A percentile compares a stretch with the other conserved stretches of the same genome.
These are phyloP conservation scores for Aureobasidium sp. DNA, from an alignment of 2,329 filamentous ascomycete genomes.

Conservation along the genomic window DNA sequence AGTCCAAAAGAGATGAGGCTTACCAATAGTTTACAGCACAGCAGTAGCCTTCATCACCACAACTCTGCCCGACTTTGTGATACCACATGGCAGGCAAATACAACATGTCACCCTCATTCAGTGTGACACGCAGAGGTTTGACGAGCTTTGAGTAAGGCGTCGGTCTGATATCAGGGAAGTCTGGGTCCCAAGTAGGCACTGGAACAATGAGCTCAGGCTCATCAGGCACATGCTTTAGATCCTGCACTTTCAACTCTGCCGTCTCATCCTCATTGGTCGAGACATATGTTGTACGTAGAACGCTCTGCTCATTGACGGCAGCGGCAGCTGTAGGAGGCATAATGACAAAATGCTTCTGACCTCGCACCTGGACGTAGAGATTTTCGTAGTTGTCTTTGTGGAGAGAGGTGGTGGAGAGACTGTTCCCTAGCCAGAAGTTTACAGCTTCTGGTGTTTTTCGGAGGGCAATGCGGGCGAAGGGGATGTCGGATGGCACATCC, in stretches of 20 bases:
- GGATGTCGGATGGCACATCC: slow-evolving; percentile 55
- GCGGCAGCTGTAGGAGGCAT: slow-evolving; percentile 64
- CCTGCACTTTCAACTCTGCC: slow-evolving; percentile 17
- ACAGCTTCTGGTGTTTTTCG: slow-evolving; percentile 62
- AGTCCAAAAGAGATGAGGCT: not conserved
- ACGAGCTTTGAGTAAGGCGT: slow-evolving; percentile 56
- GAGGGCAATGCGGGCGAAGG: slow-evolving; percentile 68
- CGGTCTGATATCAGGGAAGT: slow-evolving; percentile 42
- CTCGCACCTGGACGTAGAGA: slow-evolving; percentile 69
- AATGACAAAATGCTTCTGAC: slow-evolving; percentile 67
- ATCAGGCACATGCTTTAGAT: slow-evolving; percentile 28
- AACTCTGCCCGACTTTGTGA: slow-evolving; percentile 72
- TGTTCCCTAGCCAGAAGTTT: slow-evolving; percentile 78
- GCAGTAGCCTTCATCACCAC: slow-evolving; percentile 61
- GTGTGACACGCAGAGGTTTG: slow-evolving; percentile 57
- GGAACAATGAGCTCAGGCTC: slow-evolving; percentile 47
- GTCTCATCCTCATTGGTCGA: slow-evolving; percentile 23
- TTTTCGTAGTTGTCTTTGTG: slow-evolving; percentile 86
- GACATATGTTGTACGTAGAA: slow-evolving; percentile 55
- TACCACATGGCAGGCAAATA: slow-evolving; percentile 81
- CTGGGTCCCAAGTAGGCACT: slow-evolving; percentile 70
- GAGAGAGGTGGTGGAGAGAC: slow-evolving; percentile 60
- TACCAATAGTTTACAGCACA: slow-evolving; percentile 78
- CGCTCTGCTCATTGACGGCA: slow-evolving; percentile 57
- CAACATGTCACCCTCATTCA: slow-evolving; percentile 70